Evolutionary conservation across 495 filamentous ascomycete genomes (phyloP).

Genomic region (Penicillium tannophilum): DNA sequence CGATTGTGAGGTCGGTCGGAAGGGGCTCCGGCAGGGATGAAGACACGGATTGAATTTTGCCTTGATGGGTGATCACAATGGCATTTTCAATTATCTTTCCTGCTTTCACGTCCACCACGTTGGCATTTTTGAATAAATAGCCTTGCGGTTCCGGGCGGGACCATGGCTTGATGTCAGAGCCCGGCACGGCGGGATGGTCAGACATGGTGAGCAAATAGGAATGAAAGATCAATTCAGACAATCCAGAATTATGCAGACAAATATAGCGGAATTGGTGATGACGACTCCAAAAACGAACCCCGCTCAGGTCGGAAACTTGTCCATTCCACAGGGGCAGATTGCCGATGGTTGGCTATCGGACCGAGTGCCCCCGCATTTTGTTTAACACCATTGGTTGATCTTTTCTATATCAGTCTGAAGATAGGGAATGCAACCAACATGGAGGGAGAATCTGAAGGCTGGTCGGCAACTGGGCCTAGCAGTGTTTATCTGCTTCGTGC

Average conservation of each 20-base stretch:
- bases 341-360: constrained; percentile 18
- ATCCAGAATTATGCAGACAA: not conserved
- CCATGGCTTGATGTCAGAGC: constrained; percentile 41
- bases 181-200: constrained; percentile 13
- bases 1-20: constrained; percentile 13
- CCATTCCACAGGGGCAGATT: constrained; percentile 12
- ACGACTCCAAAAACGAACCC: constrained; percentile 2
- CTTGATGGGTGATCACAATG: constrained; percentile 17
- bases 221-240: not conserved
- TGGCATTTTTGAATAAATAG: constrained; percentile 39
- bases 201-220: constrained; percentile 11
- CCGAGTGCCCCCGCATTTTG: constrained; percentile 14
- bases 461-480: not conserved
- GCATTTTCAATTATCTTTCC: constrained; percentile 30
- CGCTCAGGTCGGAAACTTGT: constrained; percentile 14
- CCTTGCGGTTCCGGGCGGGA: constrained; percentile 24
- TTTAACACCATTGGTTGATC: constrained; percentile 13
- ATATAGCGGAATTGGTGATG: not conserved
- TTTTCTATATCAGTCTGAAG: constrained; percentile 13
- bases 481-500: not conserved
- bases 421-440: constrained; percentile 9
- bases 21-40: constrained; percentile 16
- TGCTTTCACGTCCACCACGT: constrained; percentile 35
- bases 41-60: constrained; percentile 23
- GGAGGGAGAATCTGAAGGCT: not conserved